Evolutionary conservation across 805 yeast species (phyloP).

Genomic region (Pichia cephalocereana): DNA sequence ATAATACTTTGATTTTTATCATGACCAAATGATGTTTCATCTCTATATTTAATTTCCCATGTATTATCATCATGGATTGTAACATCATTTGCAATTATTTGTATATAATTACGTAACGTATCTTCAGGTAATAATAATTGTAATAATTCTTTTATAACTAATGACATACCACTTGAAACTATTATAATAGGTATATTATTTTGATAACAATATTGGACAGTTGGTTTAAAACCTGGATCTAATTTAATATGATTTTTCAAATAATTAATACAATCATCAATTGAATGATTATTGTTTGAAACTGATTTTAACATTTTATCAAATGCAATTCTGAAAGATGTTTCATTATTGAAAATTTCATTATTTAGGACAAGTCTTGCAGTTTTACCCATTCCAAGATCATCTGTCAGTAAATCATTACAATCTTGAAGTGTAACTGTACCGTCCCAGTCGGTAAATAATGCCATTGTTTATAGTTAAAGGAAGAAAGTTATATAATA

Average conservation of each 20-base stretch:
- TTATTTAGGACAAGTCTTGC: constrained; percentile 61
- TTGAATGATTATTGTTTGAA: constrained; percentile 36
- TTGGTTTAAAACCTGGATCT: constrained; percentile 84
- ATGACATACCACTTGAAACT: constrained; percentile 90
- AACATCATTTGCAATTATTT: constrained; percentile 63
- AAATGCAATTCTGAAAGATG: constrained; percentile 76
- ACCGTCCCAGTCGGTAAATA: constrained; percentile 97
- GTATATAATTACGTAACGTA: constrained; percentile 52
- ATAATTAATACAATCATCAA: constrained; percentile 70
- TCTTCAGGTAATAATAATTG: constrained; percentile 44
- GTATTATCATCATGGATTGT: constrained; percentile 28
- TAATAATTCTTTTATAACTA: constrained; percentile 74
- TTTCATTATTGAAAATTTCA: constrained; percentile 58
- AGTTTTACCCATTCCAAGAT: constrained; percentile 73
- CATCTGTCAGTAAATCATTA: constrained; percentile 85
- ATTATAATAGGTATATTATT: constrained; percentile 76
- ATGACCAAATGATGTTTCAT: constrained; percentile 86
- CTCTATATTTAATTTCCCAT: constrained; percentile 84
- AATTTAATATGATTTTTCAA: constrained; percentile 58
- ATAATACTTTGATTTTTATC: constrained; percentile 82
- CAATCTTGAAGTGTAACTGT: constrained; percentile 94
- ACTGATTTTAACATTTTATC: constrained; percentile 73
- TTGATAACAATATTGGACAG: constrained; percentile 69
- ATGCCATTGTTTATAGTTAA: background rate
- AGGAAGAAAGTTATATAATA: too few species aligned